phyloP scores from a whole-genome alignment of 2,329 filamentous ascomycete genomes.

The Trichoderma guizhouense region DNA sequence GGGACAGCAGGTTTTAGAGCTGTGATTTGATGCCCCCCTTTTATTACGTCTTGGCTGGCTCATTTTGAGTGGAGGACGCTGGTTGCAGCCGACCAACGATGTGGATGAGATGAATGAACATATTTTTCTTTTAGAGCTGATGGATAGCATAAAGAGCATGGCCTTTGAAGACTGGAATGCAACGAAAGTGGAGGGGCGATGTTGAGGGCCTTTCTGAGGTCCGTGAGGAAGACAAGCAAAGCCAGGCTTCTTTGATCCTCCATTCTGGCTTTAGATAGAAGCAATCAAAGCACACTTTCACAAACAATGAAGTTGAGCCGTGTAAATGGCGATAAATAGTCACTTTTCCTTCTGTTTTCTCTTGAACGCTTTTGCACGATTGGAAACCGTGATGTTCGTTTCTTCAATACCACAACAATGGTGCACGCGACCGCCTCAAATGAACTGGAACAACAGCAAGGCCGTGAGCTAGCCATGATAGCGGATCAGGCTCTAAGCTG shows the following conservation, averaged over 20 bases:
- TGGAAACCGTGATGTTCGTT: not conserved
- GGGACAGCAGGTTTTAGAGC: not conserved
- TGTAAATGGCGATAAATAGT: not conserved
- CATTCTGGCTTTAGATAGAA: conserved; percentile 1
- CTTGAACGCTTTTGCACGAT: not conserved
- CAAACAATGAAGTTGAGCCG: not conserved
- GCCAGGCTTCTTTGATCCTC: conserved; percentile 9
- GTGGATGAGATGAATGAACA: conserved; percentile 6
- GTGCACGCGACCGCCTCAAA: not conserved
- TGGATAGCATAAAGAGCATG: not conserved
- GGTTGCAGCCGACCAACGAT: not conserved
- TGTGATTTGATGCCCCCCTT: not conserved
- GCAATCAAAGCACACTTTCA: conserved; percentile 8
- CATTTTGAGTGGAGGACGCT: not conserved
- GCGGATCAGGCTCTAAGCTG: not conserved
- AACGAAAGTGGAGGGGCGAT: not conserved
- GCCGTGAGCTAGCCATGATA: not conserved
- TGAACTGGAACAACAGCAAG: not conserved
- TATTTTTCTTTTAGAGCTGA: not conserved
- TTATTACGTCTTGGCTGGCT: not conserved
- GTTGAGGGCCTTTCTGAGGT: not conserved
- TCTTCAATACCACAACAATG: not conserved
- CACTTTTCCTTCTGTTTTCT: not conserved
- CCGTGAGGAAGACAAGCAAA: not conserved
- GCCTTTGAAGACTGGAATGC: conserved; percentile 11